Evolutionary conservation across 2,329 filamentous ascomycete species (phyloP).

Genomic region (Magnaporthiopsis poae): DNA sequence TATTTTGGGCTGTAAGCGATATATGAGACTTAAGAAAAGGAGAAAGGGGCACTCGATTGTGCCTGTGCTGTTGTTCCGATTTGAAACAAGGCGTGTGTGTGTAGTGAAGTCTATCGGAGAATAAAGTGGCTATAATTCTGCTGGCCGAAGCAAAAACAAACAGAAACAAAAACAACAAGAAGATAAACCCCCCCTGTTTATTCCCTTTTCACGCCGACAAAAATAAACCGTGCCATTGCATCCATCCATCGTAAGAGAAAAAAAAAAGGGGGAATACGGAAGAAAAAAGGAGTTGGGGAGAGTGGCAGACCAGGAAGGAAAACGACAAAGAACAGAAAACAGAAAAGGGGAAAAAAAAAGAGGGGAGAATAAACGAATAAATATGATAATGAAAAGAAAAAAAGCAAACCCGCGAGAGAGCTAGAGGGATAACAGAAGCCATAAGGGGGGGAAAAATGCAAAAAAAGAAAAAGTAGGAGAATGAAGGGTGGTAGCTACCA

Average conservation of each 20-base stretch:
- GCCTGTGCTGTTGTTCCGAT: neutral
- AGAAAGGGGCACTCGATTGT: neutral
- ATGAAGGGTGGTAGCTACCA: neutral
- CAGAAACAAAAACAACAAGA: neutral
- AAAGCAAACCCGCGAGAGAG: neutral
- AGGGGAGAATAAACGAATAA: neutral
- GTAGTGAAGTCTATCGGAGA: neutral
- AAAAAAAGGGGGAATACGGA: neutral
- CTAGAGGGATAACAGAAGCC: neutral
- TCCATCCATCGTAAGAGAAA: neutral
- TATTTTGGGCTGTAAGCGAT: neutral
- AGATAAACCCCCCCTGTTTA: neutral
- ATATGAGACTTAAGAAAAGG: neutral
- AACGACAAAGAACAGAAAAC: too few relatives aligned
- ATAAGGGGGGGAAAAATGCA: neutral
- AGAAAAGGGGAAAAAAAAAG: neutral
- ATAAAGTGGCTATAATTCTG: neutral
- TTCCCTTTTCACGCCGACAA: neutral
- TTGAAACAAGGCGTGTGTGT: neutral
- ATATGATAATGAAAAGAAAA: neutral
- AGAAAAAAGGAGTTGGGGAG: neutral
- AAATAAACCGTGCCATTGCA: neutral
- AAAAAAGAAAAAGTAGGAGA: neutral
- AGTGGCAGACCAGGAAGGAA: too few relatives aligned
- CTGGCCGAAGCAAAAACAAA: neutral